Base-by-base conservation (phyloP, 352 stramenopile species). In the Pythium coloratum region DNA sequence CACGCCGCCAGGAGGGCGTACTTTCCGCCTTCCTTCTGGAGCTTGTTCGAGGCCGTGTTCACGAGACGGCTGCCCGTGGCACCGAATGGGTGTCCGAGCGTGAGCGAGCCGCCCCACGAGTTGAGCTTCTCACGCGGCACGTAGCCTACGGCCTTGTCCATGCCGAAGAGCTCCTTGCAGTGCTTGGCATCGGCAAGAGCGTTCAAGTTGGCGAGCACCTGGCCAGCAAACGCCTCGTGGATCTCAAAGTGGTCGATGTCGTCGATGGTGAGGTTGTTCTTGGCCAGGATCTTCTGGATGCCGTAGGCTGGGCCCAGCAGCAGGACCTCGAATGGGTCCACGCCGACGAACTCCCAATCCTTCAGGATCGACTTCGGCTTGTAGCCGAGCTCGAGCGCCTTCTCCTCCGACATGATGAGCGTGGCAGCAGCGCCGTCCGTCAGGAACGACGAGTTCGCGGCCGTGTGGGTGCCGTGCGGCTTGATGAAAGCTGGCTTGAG, bases 161-260 rank as follows among this genome's bases (percentile, higher is more conserved):
- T 64, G 20, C 88, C 90, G 73, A 99, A 97, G 2, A 96, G 95
- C 70, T 98, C 85, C 82, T 99, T 96, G 69, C 94, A 98, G 76
- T 97, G 98, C 76, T 96, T 89, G 55, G 97, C 85, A 18, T 95
- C 97, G 36, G 95, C 85, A 73, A 99, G 88, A 10, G 96, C 97
- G 51, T 93, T 96, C 66, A 99, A 76, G 78, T 99, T 99, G 53
- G 95, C 91, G 9, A 99, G 84, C 70, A 99, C 94, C 78, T 99
- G 97, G 33, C 97, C 97, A 30, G 97, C 97, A 81, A 99, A 99
- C 13, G 97, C 97, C 73, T 99, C 97, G 76, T 99, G 97, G 72
- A 99, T 98, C 86, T 99, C 97, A 68, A 98, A 99, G 59, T 98
- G 96, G 74, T 98, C 96, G 76, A 99, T 98, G 72, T 99, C 97